These are phyloP conservation scores for Chlamydomonas eustigma DNA, from an alignment of 139 green algal species.

Conservation along the genomic window DNA sequence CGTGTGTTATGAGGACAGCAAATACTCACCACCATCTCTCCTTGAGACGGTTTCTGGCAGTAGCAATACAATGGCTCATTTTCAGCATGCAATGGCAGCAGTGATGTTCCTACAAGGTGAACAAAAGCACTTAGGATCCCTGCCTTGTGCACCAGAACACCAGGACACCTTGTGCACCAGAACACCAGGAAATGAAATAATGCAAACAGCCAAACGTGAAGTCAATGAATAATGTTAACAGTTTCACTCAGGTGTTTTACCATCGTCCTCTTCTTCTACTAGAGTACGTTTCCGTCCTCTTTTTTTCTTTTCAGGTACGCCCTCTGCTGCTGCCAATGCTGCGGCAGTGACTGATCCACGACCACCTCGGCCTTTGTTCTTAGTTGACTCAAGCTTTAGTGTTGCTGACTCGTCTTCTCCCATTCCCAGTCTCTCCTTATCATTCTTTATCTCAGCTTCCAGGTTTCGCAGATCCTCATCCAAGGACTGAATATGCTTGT, in stretches of 20 bases:
- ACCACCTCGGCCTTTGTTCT: conserved; percentile 8
- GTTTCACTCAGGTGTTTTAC: no score
- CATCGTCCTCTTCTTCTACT: background rate
- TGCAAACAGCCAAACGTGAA: no score
- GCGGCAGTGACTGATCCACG: no score
- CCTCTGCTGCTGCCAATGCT: background rate
- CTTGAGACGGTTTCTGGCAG: conserved; percentile 53
- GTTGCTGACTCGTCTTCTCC: conserved; percentile 36
- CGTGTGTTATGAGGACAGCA: no score
- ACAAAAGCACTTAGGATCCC: no score
- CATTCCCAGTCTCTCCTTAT: conserved; percentile 52
- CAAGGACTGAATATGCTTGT: conserved; percentile 63
- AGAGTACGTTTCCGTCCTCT: background rate
- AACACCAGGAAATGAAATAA: no score
- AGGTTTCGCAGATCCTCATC: conserved; percentile 65
- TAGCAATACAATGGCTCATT: conserved; percentile 80
- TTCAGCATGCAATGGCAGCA: conserved; percentile 11
- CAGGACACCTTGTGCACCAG: no score
- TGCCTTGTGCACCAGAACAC: no score
- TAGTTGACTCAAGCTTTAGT: conserved; percentile 10
- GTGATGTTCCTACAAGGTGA: background rate
- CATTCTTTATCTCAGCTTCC: conserved; percentile 54
- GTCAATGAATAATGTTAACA: no score
- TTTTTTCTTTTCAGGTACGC: conserved; percentile 4
- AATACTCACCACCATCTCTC: conserved; percentile 29